Conservation (phyloP, 257 asterid species). For the Rauvolfia tetraphylla region DNA sequence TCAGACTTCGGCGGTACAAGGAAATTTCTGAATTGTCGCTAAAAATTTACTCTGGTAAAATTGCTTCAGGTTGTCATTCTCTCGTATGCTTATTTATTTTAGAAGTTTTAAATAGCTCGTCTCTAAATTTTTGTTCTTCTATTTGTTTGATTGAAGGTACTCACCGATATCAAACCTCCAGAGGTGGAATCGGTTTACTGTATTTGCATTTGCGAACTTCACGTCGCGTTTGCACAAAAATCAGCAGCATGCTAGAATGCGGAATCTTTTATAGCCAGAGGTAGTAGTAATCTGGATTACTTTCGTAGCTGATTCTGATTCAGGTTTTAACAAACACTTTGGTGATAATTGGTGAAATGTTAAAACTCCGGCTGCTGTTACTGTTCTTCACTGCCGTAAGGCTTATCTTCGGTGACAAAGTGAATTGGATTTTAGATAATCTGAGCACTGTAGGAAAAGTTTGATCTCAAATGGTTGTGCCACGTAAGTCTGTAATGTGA, state of each 20-base stretch:
- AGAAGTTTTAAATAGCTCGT: not conserved
- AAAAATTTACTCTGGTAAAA: slow-evolving; percentile 39
- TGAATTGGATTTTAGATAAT: not conserved
- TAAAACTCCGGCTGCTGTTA: not conserved
- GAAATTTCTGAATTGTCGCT: slow-evolving; percentile 31
- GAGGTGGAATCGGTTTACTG: slow-evolving; percentile 22
- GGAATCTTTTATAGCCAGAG: slow-evolving; percentile 34
- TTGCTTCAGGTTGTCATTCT: not conserved
- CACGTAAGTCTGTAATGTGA: not conserved
- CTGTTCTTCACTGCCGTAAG: not conserved
- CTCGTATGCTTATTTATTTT: not conserved
- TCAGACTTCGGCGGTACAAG: slow-evolving; percentile 41
- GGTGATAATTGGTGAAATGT: slow-evolving; percentile 1
- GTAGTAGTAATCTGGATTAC: slow-evolving; percentile 25
- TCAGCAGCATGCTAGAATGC: slow-evolving; percentile 19
- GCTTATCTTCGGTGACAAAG: not conserved
- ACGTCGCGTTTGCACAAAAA: slow-evolving; percentile 16
- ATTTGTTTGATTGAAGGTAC: slow-evolving; percentile 21
- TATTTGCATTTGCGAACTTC: slow-evolving; percentile 27
- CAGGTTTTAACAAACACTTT: not conserved
- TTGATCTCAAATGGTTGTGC: not conserved
- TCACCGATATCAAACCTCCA: slow-evolving; percentile 15
- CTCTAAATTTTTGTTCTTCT: not conserved
- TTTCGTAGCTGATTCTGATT: slow-evolving; percentile 1
- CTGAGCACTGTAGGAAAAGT: not conserved